A percentile compares a stretch with the other conserved stretches of the same genome.
Conservation (phyloP, 2,329 filamentous ascomycete species). For the Neocucurbitaria cava region DNA sequence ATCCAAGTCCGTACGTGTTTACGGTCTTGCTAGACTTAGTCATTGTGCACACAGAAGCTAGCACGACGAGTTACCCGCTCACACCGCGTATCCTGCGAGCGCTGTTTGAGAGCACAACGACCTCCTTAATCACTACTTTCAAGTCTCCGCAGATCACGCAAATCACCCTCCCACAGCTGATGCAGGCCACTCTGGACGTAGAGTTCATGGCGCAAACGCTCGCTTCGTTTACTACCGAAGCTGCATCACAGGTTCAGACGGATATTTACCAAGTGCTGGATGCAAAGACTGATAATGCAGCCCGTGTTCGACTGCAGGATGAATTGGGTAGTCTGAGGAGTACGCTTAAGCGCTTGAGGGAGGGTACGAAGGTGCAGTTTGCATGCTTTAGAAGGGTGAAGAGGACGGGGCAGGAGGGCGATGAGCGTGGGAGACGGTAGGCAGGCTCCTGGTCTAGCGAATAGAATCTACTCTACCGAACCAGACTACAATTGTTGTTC, state of each 20-base stretch:
- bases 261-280: slow-evolving; percentile 94
- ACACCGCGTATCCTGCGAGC: slow-evolving; percentile 84
- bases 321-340: slow-evolving; percentile 90
- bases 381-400: slow-evolving; percentile 43
- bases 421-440: neutral
- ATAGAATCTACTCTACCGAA: neutral
- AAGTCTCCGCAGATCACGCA: slow-evolving; percentile 56
- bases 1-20: slow-evolving; percentile 89
- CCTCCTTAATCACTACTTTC: slow-evolving; percentile 84
- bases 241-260: slow-evolving; percentile 80
- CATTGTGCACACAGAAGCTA: slow-evolving; percentile 81
- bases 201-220: slow-evolving; percentile 97
- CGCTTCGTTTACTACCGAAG: slow-evolving; percentile 84
- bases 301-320: slow-evolving; percentile 77
- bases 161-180: slow-evolving; percentile 81
- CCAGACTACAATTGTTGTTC: neutral
- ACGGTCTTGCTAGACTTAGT: slow-evolving; percentile 84
- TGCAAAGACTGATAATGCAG: slow-evolving; percentile 85
- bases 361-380: slow-evolving; percentile 48
- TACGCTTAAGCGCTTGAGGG: slow-evolving; percentile 71
- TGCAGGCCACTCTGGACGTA: slow-evolving; percentile 97
- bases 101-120: slow-evolving; percentile 81
- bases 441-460: neutral
- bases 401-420: slow-evolving; percentile 12
- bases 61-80: slow-evolving; percentile 68